Percentiles rank a stretch among this genome's conserved stretches.
Conservation (phyloP, 192 early-diverging fungal genomes). For the Rhizophagus sp. region DNA sequence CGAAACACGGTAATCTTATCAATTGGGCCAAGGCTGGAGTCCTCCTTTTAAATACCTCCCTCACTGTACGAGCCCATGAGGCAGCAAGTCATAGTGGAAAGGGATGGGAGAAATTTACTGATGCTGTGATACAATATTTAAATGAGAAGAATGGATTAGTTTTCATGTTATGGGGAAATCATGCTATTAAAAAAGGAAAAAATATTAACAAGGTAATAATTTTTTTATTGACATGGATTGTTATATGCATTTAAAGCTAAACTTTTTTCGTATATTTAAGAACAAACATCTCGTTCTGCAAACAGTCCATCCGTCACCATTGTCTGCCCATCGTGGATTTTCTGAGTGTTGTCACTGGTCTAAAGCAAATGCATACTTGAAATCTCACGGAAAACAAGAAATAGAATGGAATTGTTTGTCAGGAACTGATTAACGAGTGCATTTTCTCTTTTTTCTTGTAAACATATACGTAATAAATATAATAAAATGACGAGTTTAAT, state of each 20-base stretch:
- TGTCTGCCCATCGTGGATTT: conserved; percentile 85
- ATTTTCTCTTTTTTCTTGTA: no score
- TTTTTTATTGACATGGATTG: no score
- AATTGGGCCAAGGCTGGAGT: conserved; percentile 87
- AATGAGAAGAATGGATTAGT: conserved; percentile 68
- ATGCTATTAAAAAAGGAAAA: conserved; percentile 84
- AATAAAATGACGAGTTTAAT: no score
- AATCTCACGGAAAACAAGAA: conserved; percentile 48
- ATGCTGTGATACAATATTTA: conserved; percentile 76
- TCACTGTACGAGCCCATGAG: conserved; percentile 80
- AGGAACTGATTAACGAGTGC: neutral
- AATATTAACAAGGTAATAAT: conserved; percentile 58
- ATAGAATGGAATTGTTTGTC: conserved; percentile 70
- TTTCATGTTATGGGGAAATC: conserved; percentile 93
- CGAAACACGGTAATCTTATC: conserved; percentile 78
- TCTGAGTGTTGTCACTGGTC: conserved; percentile 86
- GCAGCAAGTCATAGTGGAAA: conserved; percentile 77
- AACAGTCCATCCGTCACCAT: conserved; percentile 87
- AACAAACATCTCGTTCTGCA: conserved; percentile 83
- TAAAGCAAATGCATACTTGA: conserved; percentile 85
- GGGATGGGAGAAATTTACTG: conserved; percentile 90
- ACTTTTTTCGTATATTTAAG: conserved; percentile 12
- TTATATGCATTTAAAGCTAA: neutral
- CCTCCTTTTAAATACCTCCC: conserved; percentile 82
- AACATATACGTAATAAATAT: no score